Conservation (phyloP, 768 basidiomycete genomes). For the Leccinum truebloodii region DNA sequence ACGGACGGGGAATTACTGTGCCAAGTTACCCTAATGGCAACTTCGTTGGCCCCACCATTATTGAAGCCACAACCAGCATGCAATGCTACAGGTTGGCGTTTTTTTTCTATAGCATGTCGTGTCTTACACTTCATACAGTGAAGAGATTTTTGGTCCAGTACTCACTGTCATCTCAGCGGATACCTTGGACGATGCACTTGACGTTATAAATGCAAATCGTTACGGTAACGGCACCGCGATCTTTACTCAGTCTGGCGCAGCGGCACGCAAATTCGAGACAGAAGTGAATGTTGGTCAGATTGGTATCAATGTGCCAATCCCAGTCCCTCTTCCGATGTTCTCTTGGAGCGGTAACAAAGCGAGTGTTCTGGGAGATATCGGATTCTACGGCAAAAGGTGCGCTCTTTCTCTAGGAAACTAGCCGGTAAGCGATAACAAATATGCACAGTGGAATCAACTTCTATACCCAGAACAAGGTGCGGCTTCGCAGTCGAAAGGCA, state of each 20-base stretch:
- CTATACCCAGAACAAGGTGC: constrained; percentile 92
- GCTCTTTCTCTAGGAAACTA: constrained; percentile 9
- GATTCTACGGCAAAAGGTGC: constrained; percentile 88
- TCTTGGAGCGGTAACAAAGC: constrained; percentile 95
- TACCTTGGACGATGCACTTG: constrained; percentile 86
- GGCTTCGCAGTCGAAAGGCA: neutral
- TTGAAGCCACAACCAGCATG: constrained; percentile 84
- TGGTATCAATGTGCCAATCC: constrained; percentile 91
- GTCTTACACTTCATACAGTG: constrained; percentile 43
- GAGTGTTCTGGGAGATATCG: constrained; percentile 81
- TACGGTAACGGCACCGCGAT: constrained; percentile 96
- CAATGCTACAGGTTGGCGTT: constrained; percentile 74
- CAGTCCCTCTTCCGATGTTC: constrained; percentile 94
- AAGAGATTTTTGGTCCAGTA: constrained; percentile 96
- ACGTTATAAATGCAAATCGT: constrained; percentile 83
- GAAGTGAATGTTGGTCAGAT: constrained; percentile 90
- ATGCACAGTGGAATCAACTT: constrained; percentile 79
- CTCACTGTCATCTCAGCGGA: constrained; percentile 76
- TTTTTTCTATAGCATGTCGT: neutral
- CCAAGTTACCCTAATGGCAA: constrained; percentile 84
- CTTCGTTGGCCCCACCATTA: constrained; percentile 91
- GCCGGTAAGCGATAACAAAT: neutral
- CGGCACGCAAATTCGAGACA: constrained; percentile 89
- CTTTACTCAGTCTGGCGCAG: constrained; percentile 95
- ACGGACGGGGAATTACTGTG: constrained; percentile 74